Evolutionary conservation across 2,329 filamentous ascomycete genomes (phyloP).

Genomic region (Colletotrichum simmondsii): DNA sequence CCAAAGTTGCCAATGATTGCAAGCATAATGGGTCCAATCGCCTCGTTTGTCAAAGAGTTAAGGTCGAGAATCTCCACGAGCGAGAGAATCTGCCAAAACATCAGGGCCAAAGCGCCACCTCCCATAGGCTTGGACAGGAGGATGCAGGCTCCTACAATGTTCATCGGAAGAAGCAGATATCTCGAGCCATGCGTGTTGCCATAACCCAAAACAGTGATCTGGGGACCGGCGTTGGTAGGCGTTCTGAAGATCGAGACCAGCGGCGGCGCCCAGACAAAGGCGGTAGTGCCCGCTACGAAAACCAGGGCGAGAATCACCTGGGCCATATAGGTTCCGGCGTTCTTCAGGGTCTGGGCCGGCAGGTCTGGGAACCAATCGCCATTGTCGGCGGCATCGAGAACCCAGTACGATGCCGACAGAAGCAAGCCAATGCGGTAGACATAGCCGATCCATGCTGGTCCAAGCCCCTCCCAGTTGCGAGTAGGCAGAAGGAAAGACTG

Average conservation of each 20-base stretch:
- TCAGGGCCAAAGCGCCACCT: slow-evolving; percentile 81
- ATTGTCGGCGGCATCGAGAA: slow-evolving; percentile 88
- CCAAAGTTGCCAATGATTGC: slow-evolving; percentile 92
- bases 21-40: slow-evolving; percentile 86
- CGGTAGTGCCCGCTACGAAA: slow-evolving; percentile 84
- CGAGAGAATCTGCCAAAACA: slow-evolving; percentile 90
- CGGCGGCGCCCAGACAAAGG: slow-evolving; percentile 87
- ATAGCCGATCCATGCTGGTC: slow-evolving; percentile 84
- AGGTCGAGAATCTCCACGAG: slow-evolving; percentile 74
- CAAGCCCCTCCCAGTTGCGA: slow-evolving; percentile 87
- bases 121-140: slow-evolving; percentile 96
- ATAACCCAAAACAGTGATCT: slow-evolving; percentile 87
- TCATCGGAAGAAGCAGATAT: slow-evolving; percentile 85
- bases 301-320: slow-evolving; percentile 84
- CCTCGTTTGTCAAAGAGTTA: slow-evolving; percentile 69
- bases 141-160: slow-evolving; percentile 80
- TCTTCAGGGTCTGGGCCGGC: slow-evolving; percentile 74
- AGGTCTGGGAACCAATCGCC: slow-evolving; percentile 77
- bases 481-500: slow-evolving; percentile 85
- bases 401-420: slow-evolving; percentile 85
- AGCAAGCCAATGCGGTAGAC: slow-evolving; percentile 81
- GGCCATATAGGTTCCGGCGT: slow-evolving; percentile 79
- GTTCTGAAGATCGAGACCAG: slow-evolving; percentile 78
- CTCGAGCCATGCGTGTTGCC: slow-evolving; percentile 92
- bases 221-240: slow-evolving; percentile 54